These are phyloP conservation scores for Metarhizium rileyi DNA, from an alignment of 2,329 filamentous ascomycete species.

Conservation along the genomic window DNA sequence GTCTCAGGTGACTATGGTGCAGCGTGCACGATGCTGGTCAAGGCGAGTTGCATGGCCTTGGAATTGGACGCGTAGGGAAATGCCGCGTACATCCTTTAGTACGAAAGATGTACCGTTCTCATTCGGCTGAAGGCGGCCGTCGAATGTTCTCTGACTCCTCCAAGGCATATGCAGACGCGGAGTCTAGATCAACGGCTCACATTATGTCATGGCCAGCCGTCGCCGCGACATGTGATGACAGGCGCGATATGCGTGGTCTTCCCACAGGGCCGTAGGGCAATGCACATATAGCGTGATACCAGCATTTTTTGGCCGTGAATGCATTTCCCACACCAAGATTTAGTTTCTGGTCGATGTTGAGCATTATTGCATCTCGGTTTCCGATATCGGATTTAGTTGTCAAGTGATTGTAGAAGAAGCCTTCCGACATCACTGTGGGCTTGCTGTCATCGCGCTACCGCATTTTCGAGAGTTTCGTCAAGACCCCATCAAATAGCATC, in stretches of 20 bases:
- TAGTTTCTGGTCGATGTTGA: not conserved
- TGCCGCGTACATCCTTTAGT: not conserved
- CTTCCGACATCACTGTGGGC: not conserved
- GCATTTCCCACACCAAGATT: not conserved
- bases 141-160: not conserved
- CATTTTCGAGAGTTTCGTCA: not conserved
- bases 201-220: not conserved
- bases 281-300: too few relatives aligned
- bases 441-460: not conserved
- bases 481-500: not conserved
- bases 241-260: not conserved
- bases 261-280: too few relatives aligned
- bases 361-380: not conserved
- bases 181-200: not conserved
- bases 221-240: not conserved
- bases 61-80: not conserved
- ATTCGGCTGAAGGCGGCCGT: not conserved
- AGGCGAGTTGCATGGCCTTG: not conserved
- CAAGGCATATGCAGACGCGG: not conserved
- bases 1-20: not conserved
- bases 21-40: not conserved
- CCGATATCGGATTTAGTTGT: not conserved
- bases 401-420: not conserved
- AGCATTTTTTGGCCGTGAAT: not conserved
- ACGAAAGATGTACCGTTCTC: not conserved